phyloP scores from a whole-genome alignment of 2,329 filamentous ascomycete genomes.

The Sclerotinia spermophila region DNA sequence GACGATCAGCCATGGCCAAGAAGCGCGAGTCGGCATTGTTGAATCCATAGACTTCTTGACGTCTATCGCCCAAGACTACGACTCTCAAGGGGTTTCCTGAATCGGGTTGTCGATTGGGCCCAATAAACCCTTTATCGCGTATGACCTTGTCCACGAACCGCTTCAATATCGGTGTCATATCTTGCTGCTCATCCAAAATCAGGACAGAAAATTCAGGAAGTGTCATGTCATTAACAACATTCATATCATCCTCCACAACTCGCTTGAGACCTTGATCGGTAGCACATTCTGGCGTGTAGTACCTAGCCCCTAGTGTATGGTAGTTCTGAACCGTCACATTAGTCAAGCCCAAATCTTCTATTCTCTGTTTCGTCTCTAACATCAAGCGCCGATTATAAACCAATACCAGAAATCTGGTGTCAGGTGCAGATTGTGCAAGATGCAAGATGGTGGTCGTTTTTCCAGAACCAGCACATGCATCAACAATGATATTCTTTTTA shows the following conservation, averaged over 20 bases:
- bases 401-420: conserved; percentile 6
- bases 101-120: background rate
- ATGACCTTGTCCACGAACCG: conserved; percentile 13
- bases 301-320: conserved; percentile 2
- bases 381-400: conserved; percentile 15
- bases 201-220: conserved; percentile 14
- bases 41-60: conserved; percentile 13
- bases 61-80: conserved; percentile 5
- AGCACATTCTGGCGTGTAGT: conserved; percentile 13
- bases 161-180: conserved; percentile 17
- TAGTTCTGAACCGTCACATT: conserved; percentile 9
- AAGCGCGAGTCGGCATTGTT: conserved; percentile 17
- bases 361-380: conserved; percentile 12
- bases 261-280: conserved; percentile 18
- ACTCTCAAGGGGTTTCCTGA: background rate
- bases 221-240: background rate
- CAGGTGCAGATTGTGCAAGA: conserved; percentile 6
- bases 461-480: conserved; percentile 15
- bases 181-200: conserved; percentile 16
- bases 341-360: conserved; percentile 2
- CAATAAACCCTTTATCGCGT: conserved; percentile 3
- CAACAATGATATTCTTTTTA: conserved; percentile 13
- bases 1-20: conserved; percentile 2
- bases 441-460: conserved; percentile 15
- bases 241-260: conserved; percentile 7